Evolutionary conservation across 805 yeast species (phyloP).

Genomic region (Candida chauliodis): DNA sequence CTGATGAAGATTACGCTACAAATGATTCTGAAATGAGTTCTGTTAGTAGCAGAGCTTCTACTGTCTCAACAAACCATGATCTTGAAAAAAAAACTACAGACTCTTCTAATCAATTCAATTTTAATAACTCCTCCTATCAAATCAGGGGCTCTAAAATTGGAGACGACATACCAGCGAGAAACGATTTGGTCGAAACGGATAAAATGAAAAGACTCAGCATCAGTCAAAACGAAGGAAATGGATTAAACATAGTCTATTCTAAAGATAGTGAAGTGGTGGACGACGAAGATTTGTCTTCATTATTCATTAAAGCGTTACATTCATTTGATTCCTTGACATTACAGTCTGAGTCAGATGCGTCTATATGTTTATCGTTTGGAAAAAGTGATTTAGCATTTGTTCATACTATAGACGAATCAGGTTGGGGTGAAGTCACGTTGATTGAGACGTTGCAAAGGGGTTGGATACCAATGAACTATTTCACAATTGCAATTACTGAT

Average conservation of each 20-base stretch:
- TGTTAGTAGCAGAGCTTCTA: constrained; percentile 5
- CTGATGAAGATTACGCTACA: neutral
- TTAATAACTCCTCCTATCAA: constrained; percentile 9
- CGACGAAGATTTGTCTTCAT: constrained; percentile 46
- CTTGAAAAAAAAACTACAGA: neutral
- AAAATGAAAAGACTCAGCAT: constrained; percentile 10
- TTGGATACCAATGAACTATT: constrained; percentile 85
- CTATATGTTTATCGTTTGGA: constrained; percentile 70
- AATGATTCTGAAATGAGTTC: constrained; percentile 7
- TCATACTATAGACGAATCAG: constrained; percentile 74
- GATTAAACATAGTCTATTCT: constrained; percentile 20
- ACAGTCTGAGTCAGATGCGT: constrained; percentile 62
- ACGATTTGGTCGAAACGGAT: constrained; percentile 21
- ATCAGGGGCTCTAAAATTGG: constrained; percentile 17
- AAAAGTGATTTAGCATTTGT: constrained; percentile 72
- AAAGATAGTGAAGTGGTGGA: constrained; percentile 15
- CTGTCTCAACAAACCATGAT: neutral
- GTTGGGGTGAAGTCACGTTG: constrained; percentile 85
- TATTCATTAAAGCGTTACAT: constrained; percentile 57
- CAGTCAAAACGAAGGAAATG: constrained; percentile 14
- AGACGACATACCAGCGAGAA: constrained; percentile 25
- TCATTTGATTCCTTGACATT: constrained; percentile 56
- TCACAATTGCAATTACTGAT: constrained; percentile 42
- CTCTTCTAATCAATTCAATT: constrained; percentile 9
- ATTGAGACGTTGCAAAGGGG: constrained; percentile 63